Percentiles rank a stretch among this genome's conserved stretches.
Evolutionary conservation across 768 basidiomycete species (phyloP).

Genomic region (Pholiota molesta): DNA sequence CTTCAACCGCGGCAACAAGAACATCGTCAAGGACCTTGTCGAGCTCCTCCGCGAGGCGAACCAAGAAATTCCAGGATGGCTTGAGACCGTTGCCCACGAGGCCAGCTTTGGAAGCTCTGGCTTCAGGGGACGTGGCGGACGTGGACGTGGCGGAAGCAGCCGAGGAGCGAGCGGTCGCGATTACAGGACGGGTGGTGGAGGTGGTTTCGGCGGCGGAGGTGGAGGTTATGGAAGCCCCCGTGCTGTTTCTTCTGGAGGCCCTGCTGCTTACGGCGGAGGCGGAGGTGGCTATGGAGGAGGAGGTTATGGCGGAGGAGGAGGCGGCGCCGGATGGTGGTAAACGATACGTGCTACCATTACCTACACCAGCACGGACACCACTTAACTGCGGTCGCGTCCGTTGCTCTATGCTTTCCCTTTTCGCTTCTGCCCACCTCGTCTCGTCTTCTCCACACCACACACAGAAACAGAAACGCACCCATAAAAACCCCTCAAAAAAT

Average conservation of each 20-base stretch:
- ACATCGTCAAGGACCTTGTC: conserved; percentile 88
- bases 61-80: conserved; percentile 91
- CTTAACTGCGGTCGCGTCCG: conserved; percentile 18
- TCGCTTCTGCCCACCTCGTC: conserved; percentile 11
- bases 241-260: conserved; percentile 26
- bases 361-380: conserved; percentile 16
- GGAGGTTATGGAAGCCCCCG: conserved; percentile 30
- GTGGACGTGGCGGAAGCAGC: conserved; percentile 57
- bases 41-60: conserved; percentile 96
- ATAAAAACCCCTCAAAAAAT: conserved; percentile 33
- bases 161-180: conserved; percentile 50
- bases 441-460: conserved; percentile 15
- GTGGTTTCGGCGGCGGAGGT: conserved; percentile 32
- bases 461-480: conserved; percentile 34
- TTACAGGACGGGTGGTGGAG: conserved; percentile 43
- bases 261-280: conserved; percentile 27
- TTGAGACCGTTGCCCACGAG: conserved; percentile 86
- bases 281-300: conserved; percentile 34
- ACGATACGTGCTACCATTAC: conserved; percentile 13
- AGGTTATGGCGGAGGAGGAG: conserved; percentile 32
- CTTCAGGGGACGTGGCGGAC: conserved; percentile 60
- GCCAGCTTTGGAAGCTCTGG: conserved; percentile 68
- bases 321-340: conserved; percentile 50
- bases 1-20: conserved; percentile 92
- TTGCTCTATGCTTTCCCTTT: conserved; percentile 11